Percentiles rank a stretch among this genome's conserved stretches.
Evolutionary conservation across 1,284 basidiomycete genomes (phyloP).

Genomic region (Sporisorium iseilematis-ciliati): DNA sequence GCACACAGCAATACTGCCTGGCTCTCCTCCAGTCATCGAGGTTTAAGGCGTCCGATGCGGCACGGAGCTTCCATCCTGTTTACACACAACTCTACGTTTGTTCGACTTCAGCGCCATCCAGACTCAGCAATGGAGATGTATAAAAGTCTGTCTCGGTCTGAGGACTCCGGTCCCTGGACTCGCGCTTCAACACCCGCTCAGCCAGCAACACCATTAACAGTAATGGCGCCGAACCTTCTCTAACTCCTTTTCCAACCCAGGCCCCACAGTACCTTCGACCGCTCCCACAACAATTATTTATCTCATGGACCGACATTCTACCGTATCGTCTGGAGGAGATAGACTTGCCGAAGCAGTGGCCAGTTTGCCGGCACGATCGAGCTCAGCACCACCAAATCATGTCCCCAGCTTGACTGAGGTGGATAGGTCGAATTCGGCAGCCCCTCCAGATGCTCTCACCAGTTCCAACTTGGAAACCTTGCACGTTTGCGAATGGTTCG

Average conservation of each 20-base stretch:
- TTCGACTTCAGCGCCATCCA: background rate
- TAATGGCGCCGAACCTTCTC: background rate
- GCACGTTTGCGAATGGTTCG: conserved; percentile 1
- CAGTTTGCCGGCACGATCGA: conserved; percentile 14
- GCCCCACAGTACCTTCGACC: background rate
- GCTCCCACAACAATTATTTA: background rate
- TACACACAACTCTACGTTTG: background rate
- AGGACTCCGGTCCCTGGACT: background rate
- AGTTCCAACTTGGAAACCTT: background rate
- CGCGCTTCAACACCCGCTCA: background rate
- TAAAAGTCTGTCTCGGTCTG: background rate
- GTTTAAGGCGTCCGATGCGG: background rate
- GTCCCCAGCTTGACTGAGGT: background rate
- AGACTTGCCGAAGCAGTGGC: background rate
- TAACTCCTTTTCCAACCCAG: background rate
- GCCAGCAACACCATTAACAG: background rate
- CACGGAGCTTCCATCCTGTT: background rate
- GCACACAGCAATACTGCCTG: background rate
- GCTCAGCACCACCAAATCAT: conserved; percentile 13
- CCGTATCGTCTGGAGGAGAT: background rate
- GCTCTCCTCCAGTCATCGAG: background rate
- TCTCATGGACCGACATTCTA: conserved; percentile 16
- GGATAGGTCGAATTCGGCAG: background rate
- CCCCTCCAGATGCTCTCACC: background rate
- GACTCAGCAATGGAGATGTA: background rate